Conservation (phyloP, 768 basidiomycete genomes). For the Calvatia gigantea region DNA sequence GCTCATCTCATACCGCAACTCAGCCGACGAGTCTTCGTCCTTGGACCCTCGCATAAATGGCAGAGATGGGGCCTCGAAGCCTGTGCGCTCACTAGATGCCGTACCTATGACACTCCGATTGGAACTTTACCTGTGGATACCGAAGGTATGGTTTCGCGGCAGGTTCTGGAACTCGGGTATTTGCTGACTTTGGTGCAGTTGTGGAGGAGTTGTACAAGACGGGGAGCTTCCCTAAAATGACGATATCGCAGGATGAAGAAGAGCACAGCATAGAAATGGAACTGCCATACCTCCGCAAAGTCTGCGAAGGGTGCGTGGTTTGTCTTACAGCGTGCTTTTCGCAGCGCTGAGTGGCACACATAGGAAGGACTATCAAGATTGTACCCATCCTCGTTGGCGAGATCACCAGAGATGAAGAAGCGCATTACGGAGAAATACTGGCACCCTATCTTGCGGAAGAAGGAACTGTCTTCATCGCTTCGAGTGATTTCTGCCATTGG, state of each 20-base stretch:
- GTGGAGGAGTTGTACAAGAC: conserved; percentile 62
- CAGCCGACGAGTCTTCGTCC: conserved; percentile 90
- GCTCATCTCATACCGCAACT: conserved; percentile 1
- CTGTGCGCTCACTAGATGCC: conserved; percentile 83
- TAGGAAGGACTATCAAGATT: conserved; percentile 72
- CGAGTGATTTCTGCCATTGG: conserved; percentile 99
- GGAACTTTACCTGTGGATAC: conserved; percentile 78
- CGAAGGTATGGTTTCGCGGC: conserved; percentile 53
- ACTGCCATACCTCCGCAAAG: conserved; percentile 83
- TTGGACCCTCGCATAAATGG: conserved; percentile 94
- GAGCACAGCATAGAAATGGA: conserved; percentile 99
- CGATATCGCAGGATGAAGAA: conserved; percentile 70
- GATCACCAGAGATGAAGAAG: conserved; percentile 58
- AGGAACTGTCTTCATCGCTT: conserved; percentile 86
- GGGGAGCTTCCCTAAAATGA: conserved; percentile 69
- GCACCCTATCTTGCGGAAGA: conserved; percentile 77
- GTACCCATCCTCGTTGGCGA: conserved; percentile 91
- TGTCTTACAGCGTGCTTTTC: neutral
- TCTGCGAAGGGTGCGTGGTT: conserved; percentile 68
- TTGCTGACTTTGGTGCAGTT: conserved; percentile 35
- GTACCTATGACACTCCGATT: conserved; percentile 78
- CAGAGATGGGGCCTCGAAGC: conserved; percentile 83
- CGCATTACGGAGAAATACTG: conserved; percentile 62
- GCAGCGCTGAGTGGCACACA: neutral
- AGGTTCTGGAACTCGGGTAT: neutral